Evolutionary conservation across 768 basidiomycete species (phyloP), one percentile per base, ranked within the genome.

Genomic region (Mycena crocata): DNA sequence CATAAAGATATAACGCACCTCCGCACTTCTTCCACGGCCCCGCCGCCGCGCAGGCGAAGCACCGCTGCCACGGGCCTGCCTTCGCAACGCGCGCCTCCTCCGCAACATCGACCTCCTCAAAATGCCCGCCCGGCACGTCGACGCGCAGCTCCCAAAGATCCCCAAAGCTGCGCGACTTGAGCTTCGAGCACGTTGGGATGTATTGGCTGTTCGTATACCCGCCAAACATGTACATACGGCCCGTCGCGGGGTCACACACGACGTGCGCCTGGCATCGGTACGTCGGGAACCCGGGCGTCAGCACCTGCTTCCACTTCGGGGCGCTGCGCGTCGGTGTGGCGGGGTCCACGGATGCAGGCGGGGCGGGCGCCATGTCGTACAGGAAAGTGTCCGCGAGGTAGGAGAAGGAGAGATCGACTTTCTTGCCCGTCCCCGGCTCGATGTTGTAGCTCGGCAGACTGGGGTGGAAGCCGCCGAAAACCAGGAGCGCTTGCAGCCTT

Each of bases 1-100:
- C 9, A 35, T 15, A 14, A n/a, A 35, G 31, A 32, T 30, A 4
- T 3, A 8, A 54, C 75, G n/a, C 57, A 80, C 81, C 80, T 54
- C 78, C 77, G 62, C 83, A 83, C 62, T 80, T 83, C 71, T 77
- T 80, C 79, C 80, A 82, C 9, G 64, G 69, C 0, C 81, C 81
- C 23, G 77, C 76, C 30, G 72, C 73, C 23, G 77, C 81, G 64
- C 83, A 83, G 10, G 60, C 69, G 54, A 82, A 83, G 62, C 81
- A 84, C 15, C 79, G 58, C 70, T 80, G 77, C 81, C 80, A 83
- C 28, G 82, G 81, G 10, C 83, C 82, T 17, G 76, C 72, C 66
- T 72, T 71, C 45, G 79, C 80, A 3, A 75, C 78, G 40, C 80
- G 69, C 17, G 72, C 72, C 71, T 83, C 83, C 32, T 80, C 78